Conservation (phyloP, 2,329 filamentous ascomycete species). For the Trichoderma sp. region DNA sequence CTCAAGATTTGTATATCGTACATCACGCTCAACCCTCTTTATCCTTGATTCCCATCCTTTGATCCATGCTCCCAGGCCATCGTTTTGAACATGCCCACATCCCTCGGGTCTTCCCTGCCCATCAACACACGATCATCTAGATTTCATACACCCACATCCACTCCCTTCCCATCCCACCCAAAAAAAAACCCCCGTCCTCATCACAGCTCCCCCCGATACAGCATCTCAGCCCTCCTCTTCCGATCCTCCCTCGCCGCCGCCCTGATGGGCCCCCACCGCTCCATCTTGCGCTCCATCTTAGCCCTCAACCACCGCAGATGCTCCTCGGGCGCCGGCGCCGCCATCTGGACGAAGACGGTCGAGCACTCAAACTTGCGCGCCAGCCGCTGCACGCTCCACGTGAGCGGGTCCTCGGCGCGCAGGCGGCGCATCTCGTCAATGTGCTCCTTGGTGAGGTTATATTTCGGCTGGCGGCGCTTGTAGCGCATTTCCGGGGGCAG, state of each 20-base stretch:
- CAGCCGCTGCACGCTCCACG: conserved; percentile 58
- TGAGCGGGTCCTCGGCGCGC: conserved; percentile 54
- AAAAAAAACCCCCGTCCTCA: no score
- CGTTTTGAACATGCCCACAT: background rate
- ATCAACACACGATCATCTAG: no score
- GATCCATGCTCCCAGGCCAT: background rate
- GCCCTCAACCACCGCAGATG: conserved; percentile 51
- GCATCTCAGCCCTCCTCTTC: conserved; percentile 54
- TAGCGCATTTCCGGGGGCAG: conserved; percentile 44
- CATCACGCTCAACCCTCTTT: conserved; percentile 9
- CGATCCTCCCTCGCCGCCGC: conserved; percentile 58
- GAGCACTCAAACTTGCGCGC: conserved; percentile 60
- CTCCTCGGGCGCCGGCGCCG: conserved; percentile 52
- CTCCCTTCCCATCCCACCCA: no score
- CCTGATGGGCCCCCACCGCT: conserved; percentile 61
- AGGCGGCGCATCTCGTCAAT: conserved; percentile 63
- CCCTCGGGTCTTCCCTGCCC: background rate
- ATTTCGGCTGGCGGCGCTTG: conserved; percentile 43
- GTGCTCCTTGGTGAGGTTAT: conserved; percentile 58
- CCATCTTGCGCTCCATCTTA: conserved; percentile 52
- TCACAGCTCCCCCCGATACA: conserved; percentile 56
- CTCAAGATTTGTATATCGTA: conserved; percentile 19
- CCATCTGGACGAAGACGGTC: conserved; percentile 60
- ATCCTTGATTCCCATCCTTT: background rate
- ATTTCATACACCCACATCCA: background rate